Evolutionary conservation across 192 early-diverging fungal genomes (phyloP).

Genomic region (Linderina pennispora): DNA sequence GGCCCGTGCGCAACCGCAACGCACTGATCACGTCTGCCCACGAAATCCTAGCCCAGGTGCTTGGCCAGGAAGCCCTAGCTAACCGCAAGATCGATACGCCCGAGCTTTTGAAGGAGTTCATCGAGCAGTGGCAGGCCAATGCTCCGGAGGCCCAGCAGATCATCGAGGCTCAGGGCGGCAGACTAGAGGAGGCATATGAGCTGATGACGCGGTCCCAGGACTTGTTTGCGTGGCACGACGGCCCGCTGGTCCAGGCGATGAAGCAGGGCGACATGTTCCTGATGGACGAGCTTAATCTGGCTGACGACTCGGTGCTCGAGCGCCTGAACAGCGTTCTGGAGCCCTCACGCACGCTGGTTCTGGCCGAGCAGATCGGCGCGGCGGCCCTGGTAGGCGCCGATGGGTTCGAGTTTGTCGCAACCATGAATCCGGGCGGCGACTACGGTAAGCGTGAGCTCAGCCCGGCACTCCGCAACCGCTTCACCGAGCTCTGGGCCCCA

Average conservation of each 20-base stretch:
- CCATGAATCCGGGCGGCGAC: constrained; percentile 99
- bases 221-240: constrained; percentile 97
- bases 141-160: neutral
- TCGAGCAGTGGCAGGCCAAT: constrained; percentile 13
- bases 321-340: constrained; percentile 93
- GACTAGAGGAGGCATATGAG: constrained; percentile 11
- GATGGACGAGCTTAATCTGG: constrained; percentile 96
- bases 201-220: constrained; percentile 37
- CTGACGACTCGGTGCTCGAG: constrained; percentile 97
- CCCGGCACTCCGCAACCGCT: constrained; percentile 95
- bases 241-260: constrained; percentile 89
- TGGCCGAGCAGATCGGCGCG: constrained; percentile 83
- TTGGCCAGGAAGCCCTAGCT: neutral
- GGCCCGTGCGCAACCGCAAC: constrained; percentile 78
- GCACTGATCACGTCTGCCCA: constrained; percentile 48
- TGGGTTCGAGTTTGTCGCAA: constrained; percentile 90
- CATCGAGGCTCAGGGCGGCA: constrained; percentile 4
- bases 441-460: constrained; percentile 98
- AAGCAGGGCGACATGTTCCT: constrained; percentile 82
- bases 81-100: constrained; percentile 10
- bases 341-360: constrained; percentile 71
- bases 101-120: constrained; percentile 4
- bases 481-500: constrained; percentile 97
- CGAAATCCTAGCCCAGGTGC: constrained; percentile 20
- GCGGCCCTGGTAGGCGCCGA: constrained; percentile 55